Conservation (phyloP, 345 rosid species). For the Tarenaya hassleriana region DNA sequence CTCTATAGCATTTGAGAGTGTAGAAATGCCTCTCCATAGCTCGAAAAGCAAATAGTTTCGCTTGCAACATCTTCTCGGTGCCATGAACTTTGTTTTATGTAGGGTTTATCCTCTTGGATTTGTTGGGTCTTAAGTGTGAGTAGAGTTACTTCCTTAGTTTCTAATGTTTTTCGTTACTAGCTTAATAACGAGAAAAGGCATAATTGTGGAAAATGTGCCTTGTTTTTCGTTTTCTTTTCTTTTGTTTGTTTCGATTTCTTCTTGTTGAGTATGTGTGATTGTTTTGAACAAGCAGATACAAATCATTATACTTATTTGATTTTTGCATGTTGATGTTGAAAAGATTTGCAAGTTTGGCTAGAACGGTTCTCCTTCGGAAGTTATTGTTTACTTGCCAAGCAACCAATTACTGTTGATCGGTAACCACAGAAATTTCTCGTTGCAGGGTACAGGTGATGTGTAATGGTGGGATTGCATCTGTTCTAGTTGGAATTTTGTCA, state of each 20-base stretch:
- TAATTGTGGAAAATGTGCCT: too few species aligned
- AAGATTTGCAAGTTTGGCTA: neutral
- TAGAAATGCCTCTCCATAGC: neutral
- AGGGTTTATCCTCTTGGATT: neutral
- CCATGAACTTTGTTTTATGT: neutral
- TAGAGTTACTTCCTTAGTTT: neutral
- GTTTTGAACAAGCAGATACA: neutral
- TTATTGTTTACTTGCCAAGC: constrained; percentile 1
- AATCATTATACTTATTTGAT: neutral
- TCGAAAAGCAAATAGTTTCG: neutral
- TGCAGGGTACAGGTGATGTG: constrained; percentile 82
- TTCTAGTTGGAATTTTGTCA: constrained; percentile 46
- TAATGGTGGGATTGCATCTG: constrained; percentile 68
- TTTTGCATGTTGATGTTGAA: neutral
- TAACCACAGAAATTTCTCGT: constrained; percentile 20
- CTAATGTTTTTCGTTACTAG: too few species aligned
- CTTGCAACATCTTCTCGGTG: neutral
- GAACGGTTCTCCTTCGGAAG: neutral
- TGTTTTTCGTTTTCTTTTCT: too few species aligned
- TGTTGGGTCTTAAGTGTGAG: neutral
- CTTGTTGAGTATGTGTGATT: neutral
- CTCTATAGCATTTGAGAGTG: neutral
- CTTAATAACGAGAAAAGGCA: too few species aligned
- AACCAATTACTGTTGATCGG: constrained; percentile 18
- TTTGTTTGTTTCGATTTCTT: neutral